A percentile compares a stretch with the other conserved stretches of the same genome.
phyloP scores from a whole-genome alignment of 2,329 filamentous ascomycete species.

The Aspergillus jensenii region DNA sequence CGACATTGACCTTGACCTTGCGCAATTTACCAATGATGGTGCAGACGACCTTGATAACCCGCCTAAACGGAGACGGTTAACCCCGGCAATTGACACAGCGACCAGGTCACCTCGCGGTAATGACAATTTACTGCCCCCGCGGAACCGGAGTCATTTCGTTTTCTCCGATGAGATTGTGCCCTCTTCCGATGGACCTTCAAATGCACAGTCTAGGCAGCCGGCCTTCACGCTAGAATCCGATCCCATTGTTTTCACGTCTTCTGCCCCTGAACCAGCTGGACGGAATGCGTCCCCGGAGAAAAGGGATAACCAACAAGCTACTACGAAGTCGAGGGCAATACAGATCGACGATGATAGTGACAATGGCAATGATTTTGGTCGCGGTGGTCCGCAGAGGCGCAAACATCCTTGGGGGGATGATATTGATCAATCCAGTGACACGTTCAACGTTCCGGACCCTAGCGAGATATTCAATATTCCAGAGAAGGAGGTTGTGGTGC shows the following conservation, averaged over 20 bases:
- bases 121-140: neutral
- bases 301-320: neutral
- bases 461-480: constrained; percentile 22
- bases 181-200: constrained; percentile 11
- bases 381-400: neutral
- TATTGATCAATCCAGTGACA: constrained; percentile 38
- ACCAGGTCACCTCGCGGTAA: constrained; percentile 1
- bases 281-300: neutral
- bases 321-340: constrained; percentile 39
- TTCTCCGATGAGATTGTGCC: constrained; percentile 33
- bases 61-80: constrained; percentile 32
- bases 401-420: constrained; percentile 14
- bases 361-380: neutral
- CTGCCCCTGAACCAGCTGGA: constrained; percentile 28
- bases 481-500: neutral
- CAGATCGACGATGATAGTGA: constrained; percentile 27
- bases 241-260: constrained; percentile 46
- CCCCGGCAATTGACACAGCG: constrained; percentile 15
- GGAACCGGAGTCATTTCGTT: constrained; percentile 19
- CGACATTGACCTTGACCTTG: constrained; percentile 27
- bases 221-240: constrained; percentile 33
- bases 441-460: constrained; percentile 25
- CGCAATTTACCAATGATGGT: constrained; percentile 27
- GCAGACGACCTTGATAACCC: constrained; percentile 23
- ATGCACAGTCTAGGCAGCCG: constrained; percentile 7